Percentiles rank a stretch among this genome's conserved stretches.
phyloP scores from a whole-genome alignment of 805 yeast species.

The Candida jianshihensis region DNA sequence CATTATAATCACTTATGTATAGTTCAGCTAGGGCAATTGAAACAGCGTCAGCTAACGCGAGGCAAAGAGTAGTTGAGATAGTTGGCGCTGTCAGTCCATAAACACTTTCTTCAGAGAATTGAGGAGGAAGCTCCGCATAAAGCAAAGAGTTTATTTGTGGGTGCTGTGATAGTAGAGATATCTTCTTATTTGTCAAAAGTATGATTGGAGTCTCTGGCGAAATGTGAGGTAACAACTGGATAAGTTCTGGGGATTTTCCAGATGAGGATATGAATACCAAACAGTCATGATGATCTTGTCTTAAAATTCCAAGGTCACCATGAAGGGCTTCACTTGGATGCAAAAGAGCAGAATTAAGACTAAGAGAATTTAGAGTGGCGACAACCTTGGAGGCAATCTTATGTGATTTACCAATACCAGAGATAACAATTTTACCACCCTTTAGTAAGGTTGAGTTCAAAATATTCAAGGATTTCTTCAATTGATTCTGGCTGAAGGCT shows the following conservation, averaged over 20 bases:
- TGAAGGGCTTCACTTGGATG: slow-evolving; percentile 89
- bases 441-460: slow-evolving; percentile 28
- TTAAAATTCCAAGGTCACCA: slow-evolving; percentile 76
- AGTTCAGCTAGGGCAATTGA: slow-evolving; percentile 68
- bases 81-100: slow-evolving; percentile 89
- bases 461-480: slow-evolving; percentile 36
- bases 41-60: slow-evolving; percentile 73
- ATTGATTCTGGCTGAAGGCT: slow-evolving; percentile 36
- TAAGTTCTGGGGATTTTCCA: slow-evolving; percentile 77
- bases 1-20: slow-evolving; percentile 46
- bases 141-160: slow-evolving; percentile 46
- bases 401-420: slow-evolving; percentile 82
- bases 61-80: slow-evolving; percentile 68
- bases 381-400: slow-evolving; percentile 73
- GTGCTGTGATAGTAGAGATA: slow-evolving; percentile 46
- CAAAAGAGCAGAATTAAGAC: slow-evolving; percentile 56
- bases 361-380: slow-evolving; percentile 78
- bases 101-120: slow-evolving; percentile 46
- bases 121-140: slow-evolving; percentile 54
- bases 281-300: slow-evolving; percentile 46
- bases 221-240: slow-evolving; percentile 43
- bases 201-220: slow-evolving; percentile 47
- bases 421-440: slow-evolving; percentile 65
- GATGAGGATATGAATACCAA: slow-evolving; percentile 68
- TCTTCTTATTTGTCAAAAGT: slow-evolving; percentile 54